phyloP scores from a whole-genome alignment of 352 stramenopile species.

The Phytophthora pluvialis region DNA sequence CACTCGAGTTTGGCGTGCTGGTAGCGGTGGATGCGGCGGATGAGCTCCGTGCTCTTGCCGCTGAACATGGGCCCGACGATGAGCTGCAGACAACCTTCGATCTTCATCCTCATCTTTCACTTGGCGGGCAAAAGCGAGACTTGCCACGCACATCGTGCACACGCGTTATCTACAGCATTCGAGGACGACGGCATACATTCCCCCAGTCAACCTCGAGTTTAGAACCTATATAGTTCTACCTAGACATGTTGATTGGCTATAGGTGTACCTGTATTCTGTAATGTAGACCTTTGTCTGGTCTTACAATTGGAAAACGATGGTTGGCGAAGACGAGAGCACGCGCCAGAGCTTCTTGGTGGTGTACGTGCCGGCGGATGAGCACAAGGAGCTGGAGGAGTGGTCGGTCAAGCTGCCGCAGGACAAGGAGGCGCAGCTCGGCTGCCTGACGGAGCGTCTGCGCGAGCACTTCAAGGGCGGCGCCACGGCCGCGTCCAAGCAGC shows the following conservation, averaged over 20 bases:
- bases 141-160: conserved; percentile 3
- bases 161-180: not conserved
- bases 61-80: conserved; percentile 91
- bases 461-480: conserved; percentile 73
- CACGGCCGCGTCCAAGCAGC: conserved; percentile 35
- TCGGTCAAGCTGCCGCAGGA: conserved; percentile 64
- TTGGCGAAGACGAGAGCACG: conserved; percentile 55
- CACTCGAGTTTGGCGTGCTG: conserved; percentile 81
- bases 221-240: not conserved
- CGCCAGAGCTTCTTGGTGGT: conserved; percentile 78
- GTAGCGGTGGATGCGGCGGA: conserved; percentile 82
- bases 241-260: not conserved
- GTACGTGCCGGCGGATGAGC: conserved; percentile 64
- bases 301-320: conserved; percentile 41
- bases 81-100: conserved; percentile 75
- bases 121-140: conserved; percentile 7
- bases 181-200: conserved; percentile 6
- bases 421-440: conserved; percentile 83
- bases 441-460: conserved; percentile 83
- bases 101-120: conserved; percentile 36
- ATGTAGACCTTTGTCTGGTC: not conserved
- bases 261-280: not conserved
- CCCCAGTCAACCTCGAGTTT: not conserved
- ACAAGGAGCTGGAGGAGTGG: conserved; percentile 76
- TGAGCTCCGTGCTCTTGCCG: conserved; percentile 88